Evolutionary conservation across 2,329 filamentous ascomycete species (phyloP), one percentile per base, ranked within the genome.

Genomic region (Oidium heveae): DNA sequence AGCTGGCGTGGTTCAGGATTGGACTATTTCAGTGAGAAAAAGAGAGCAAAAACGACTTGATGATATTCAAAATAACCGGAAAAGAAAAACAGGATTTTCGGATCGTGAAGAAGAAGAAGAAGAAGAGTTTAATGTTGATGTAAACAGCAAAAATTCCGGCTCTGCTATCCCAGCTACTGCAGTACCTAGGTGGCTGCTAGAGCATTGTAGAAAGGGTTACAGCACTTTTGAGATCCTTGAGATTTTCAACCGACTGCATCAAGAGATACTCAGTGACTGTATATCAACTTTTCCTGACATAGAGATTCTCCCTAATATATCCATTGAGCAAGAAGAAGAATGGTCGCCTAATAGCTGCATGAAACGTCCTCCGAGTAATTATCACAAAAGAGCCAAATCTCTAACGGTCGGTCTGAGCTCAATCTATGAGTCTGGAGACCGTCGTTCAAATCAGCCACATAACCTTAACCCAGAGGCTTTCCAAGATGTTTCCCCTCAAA

Each of bases 11-110:
- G 71, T 82, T 4, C 66, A 69, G 24, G 69, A 71, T 59, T 86
- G 82, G 75, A 72, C 75, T 1, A 66, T 86, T 7, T 73, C 72
- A 6, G 71, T 80, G 51, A 73, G 80, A 47, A 81, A 80, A 66
- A 75, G 81, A 15, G 80, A 84, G 63, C 71, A 77, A 61, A 71
- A 74, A 59, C 73, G 78, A 4, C 67, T 78, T 8, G 70, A 72
- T 57, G 68, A 69, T 53, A 63, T 66, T 2, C 61, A 57, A 41
- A 61, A 60, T 15, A 57, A 60, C 36, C 44, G 32, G 34, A 65
- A 64, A 58, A 57, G 63, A 55, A 58, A 57, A 55, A 58, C 56
- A 22, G 37, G 61, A 54, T 36, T 59, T 18, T 58, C 61, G 50
- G 62, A 58, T 54, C 57, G 59, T 4, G 57, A 60, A 12, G 55